Base-by-base conservation (phyloP, 495 filamentous ascomycete genomes). In the Halenospora varia region DNA sequence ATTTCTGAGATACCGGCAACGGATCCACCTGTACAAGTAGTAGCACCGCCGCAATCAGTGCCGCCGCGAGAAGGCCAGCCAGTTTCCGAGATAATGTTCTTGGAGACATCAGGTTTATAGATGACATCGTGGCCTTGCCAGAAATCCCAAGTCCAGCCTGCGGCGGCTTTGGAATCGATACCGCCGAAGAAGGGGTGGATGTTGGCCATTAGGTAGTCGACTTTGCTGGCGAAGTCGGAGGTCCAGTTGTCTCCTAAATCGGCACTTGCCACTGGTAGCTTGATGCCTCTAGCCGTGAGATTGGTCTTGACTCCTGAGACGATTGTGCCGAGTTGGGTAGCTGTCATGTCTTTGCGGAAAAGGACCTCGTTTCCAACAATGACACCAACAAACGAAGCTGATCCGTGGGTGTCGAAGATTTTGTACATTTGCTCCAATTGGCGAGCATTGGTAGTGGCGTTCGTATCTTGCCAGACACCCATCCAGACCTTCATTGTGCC, bases 161-260 rank as follows among this genome's bases (percentile, higher is more conserved):
- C 83, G 0, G 92, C 93, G 18, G 76, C 65, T 19, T 82, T 75
- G 13, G 81, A 85, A 13, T 77, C 74, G 44, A 89, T 83, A 52
- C 94, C 94, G 2, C 84, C 90, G 64, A 98, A 98, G 78, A 98
- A 97, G 1, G 94, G 94, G 70, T 98, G 94, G 29, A 97, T 86
- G 68, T 98, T 98, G 18, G 90, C 88, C 93, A 97, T 97, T 67
- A 97, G 84, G 59, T 89, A 81, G 62, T 97, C 94, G 42, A 90
- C 86, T 47, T 81, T 75, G 3, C 66, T 53, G 0, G 88, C 86
- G 15, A 98, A 78, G 0, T 75, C 65, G 1, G 75, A 61, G 2
- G 84, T 86, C 94, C 94, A 97, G 66, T 92, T 87, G 60, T 92
- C 87, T 15, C 94, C 94, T 3, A 98, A 79, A 71, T 98, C 94